Base-by-base conservation (phyloP, 202 grass and related monocot species). In the Sporobolus alterniflorus region DNA sequence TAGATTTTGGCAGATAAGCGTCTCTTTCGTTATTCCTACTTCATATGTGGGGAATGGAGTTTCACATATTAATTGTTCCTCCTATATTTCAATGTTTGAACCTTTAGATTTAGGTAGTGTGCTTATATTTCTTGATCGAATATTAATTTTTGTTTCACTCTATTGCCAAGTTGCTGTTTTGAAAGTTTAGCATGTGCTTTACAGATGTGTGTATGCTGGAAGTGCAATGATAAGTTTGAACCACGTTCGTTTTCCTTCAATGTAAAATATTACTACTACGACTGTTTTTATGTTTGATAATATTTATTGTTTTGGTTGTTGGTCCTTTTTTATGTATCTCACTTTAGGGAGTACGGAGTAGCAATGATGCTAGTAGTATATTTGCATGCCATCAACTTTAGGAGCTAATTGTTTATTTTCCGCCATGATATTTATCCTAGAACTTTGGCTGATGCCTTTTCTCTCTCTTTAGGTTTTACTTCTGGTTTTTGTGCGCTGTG, bases 401-500 rank as follows among this genome's bases (percentile, higher is more conserved):
- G 26, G 13, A 31, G 9, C 13, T 36, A 42, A 2, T 42, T 31
- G 31, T 32, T 4, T 61, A 26, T 36, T 9, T 13, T 2, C 10
- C 66, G 29, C 3, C 9, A 14, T 6, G 65, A 7, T 56, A 29
- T 74, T 78, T 83, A 9, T 75, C 28, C 4, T 54, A 22, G 50
- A 29, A 3, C n/a, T 40, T 42, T 75, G 74, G 43, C 70, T 90
- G 75, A 87, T 65, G 65, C 54, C 9, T 41, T 39, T 56, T 25
- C 24, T 1, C 14, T 2, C 31, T 29, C 64, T 84, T 44, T 17
- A 96, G 96, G 96, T 66, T 88, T 73, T 14, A 88, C 93, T 51
- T 57, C 91, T 89, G 96, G 96, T 80, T 99, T 99, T 86, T 99
- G 96, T 90, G 96, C 96, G 34, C 51, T 99, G 54, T 99, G 96